Evolutionary conservation across 2,329 filamentous ascomycete species (phyloP).

Genomic region (Colletotrichum sp.): DNA sequence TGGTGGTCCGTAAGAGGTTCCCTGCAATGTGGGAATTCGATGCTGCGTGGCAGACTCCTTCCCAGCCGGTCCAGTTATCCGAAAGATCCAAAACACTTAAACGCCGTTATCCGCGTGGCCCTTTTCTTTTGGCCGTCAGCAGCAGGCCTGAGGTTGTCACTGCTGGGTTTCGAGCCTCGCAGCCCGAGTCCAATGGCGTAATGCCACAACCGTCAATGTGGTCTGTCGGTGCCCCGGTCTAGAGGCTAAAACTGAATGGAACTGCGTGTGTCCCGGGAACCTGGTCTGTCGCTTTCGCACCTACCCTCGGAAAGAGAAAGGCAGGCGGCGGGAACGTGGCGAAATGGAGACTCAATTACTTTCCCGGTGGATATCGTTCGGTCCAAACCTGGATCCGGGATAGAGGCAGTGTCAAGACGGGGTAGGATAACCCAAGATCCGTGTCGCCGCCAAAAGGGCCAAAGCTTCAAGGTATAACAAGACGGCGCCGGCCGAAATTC

Average conservation of each 20-base stretch:
- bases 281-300: not conserved
- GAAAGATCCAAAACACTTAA: not conserved
- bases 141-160: not conserved
- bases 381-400: not conserved
- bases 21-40: not conserved
- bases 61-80: not conserved
- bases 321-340: not conserved
- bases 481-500: not conserved
- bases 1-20: not conserved
- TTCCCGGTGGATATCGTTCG: not conserved
- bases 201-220: not conserved
- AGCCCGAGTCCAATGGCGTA: not conserved
- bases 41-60: not conserved
- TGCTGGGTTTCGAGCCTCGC: not conserved
- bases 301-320: not conserved
- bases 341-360: not conserved
- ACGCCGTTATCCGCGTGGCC: not conserved
- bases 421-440: not conserved
- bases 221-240: not conserved
- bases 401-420: not conserved
- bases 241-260: not conserved
- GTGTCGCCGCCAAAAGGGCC: not conserved
- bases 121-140: not conserved
- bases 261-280: constrained; percentile 1
- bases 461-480: not conserved